Percentiles rank a stretch among this genome's conserved stretches.
phyloP scores from a whole-genome alignment of 768 basidiomycete species.

The Lactarius evosmus region DNA sequence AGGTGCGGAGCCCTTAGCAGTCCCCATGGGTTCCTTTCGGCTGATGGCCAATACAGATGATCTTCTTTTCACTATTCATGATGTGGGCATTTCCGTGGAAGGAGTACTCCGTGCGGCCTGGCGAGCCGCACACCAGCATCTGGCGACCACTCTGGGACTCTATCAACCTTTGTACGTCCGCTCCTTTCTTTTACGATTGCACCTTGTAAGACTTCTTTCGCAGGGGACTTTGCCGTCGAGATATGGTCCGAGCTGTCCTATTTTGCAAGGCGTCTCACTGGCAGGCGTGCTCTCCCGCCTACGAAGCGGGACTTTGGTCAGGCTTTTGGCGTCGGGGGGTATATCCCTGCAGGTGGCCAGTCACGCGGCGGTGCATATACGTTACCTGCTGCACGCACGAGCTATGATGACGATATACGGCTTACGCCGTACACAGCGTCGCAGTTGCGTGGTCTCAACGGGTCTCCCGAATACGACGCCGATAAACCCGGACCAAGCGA shows the following conservation, averaged over 20 bases:
- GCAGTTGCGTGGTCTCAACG: neutral
- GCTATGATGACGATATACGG: slow-evolving; percentile 23
- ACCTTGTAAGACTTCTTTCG: neutral
- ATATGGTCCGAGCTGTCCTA: slow-evolving; percentile 60
- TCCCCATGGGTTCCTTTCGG: slow-evolving; percentile 3
- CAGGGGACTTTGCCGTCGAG: slow-evolving; percentile 66
- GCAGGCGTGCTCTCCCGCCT: slow-evolving; percentile 28
- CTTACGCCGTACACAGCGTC: slow-evolving; percentile 9
- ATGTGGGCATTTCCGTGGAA: slow-evolving; percentile 75
- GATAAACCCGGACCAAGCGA: neutral
- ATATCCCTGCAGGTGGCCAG: neutral
- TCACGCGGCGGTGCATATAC: neutral
- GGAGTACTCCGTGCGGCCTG: slow-evolving; percentile 54
- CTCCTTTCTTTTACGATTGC: neutral
- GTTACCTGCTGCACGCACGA: neutral
- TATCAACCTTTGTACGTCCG: slow-evolving; percentile 45
- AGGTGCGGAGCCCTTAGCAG: slow-evolving; percentile 46
- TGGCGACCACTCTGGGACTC: slow-evolving; percentile 72
- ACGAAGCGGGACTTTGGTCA: slow-evolving; percentile 3
- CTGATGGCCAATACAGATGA: slow-evolving; percentile 54
- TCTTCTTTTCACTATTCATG: slow-evolving; percentile 74
- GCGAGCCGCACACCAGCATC: slow-evolving; percentile 49
- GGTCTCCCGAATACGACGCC: neutral
- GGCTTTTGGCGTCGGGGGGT: slow-evolving; percentile 22
- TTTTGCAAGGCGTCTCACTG: slow-evolving; percentile 46